A percentile compares a stretch with the other conserved stretches of the same genome.
These are phyloP conservation scores for Vaccinium macrocarpon DNA, from an alignment of 148 eudicot genomes.

Conservation along the genomic window DNA sequence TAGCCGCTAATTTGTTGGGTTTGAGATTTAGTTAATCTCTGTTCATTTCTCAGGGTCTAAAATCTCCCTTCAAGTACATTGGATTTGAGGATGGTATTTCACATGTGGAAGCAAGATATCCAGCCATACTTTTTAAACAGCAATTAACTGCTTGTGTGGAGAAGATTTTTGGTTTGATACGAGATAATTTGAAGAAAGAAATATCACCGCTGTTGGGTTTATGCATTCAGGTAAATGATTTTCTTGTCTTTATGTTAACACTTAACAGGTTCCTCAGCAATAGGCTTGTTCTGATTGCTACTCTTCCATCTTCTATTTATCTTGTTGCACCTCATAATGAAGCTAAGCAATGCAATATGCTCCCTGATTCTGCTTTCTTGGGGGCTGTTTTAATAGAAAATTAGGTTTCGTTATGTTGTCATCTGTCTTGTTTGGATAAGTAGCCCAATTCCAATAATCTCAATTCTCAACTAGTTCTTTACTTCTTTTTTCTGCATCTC, in stretches of 20 bases:
- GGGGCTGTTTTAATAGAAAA: neutral
- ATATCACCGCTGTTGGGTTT: constrained; percentile 71
- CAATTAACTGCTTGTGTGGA: constrained; percentile 95
- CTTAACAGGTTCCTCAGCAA: neutral
- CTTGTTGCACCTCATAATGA: neutral
- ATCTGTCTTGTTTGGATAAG: neutral
- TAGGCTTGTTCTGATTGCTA: neutral
- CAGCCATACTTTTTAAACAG: constrained; percentile 92
- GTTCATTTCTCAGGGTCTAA: constrained; percentile 43
- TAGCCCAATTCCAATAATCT: neutral
- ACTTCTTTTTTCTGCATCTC: neutral
- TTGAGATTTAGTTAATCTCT: neutral
- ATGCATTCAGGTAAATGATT: constrained; percentile 77
- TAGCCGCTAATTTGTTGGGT: neutral
- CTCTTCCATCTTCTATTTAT: neutral
- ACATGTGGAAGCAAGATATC: constrained; percentile 84
- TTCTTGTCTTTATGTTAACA: neutral
- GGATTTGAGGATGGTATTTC: constrained; percentile 84
- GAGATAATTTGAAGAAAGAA: constrained; percentile 99
- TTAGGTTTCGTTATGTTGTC: neutral
- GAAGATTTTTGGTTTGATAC: constrained; percentile 93
- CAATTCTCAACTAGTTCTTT: constrained; percentile 4
- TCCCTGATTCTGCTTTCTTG: neutral
- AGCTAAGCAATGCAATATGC: neutral
- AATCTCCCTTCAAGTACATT: constrained; percentile 60